Conservation (phyloP, 2,329 filamentous ascomycete species). For the Hypoxylon sp. region DNA sequence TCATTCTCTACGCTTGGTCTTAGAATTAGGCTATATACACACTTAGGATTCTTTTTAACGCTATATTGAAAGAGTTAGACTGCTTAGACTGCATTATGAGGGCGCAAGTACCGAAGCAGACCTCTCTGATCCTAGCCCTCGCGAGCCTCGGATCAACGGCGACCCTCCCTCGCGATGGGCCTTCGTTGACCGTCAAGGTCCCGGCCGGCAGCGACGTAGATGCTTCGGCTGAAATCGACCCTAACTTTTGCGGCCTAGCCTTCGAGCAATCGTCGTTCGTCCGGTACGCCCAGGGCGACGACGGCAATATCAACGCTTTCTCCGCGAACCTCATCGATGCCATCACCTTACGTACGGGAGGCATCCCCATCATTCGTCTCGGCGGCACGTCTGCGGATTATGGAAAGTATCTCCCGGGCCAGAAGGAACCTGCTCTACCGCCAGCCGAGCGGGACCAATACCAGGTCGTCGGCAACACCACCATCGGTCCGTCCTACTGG, state of each 20-base stretch:
- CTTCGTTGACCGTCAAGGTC: slow-evolving; percentile 28
- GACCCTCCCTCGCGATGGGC: slow-evolving; percentile 20
- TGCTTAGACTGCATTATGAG: slow-evolving; percentile 25
- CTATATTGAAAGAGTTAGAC: background rate
- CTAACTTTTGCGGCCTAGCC: slow-evolving; percentile 45
- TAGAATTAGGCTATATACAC: background rate
- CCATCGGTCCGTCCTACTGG: slow-evolving; percentile 49
- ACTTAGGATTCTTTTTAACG: background rate
- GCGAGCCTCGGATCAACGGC: slow-evolving; percentile 29
- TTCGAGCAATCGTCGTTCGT: slow-evolving; percentile 48
- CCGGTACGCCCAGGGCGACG: slow-evolving; percentile 45
- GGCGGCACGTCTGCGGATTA: slow-evolving; percentile 50
- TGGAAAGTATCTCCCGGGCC: slow-evolving; percentile 45
- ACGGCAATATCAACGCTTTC: slow-evolving; percentile 46
- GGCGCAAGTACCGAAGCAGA: slow-evolving; percentile 5
- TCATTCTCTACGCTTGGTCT: background rate
- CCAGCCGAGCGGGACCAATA: slow-evolving; percentile 47
- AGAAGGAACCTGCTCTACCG: slow-evolving; percentile 44
- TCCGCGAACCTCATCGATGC: slow-evolving; percentile 47
- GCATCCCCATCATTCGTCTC: slow-evolving; percentile 47
- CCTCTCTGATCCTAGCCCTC: slow-evolving; percentile 29
- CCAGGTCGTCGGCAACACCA: slow-evolving; percentile 47
- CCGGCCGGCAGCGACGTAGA: slow-evolving; percentile 24
- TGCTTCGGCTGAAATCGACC: slow-evolving; percentile 35
- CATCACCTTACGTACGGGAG: slow-evolving; percentile 47